A percentile compares a stretch with the other conserved stretches of the same genome.
Evolutionary conservation across 2,329 filamentous ascomycete species (phyloP).

Genomic region (Thermothelomyces thermophilus): DNA sequence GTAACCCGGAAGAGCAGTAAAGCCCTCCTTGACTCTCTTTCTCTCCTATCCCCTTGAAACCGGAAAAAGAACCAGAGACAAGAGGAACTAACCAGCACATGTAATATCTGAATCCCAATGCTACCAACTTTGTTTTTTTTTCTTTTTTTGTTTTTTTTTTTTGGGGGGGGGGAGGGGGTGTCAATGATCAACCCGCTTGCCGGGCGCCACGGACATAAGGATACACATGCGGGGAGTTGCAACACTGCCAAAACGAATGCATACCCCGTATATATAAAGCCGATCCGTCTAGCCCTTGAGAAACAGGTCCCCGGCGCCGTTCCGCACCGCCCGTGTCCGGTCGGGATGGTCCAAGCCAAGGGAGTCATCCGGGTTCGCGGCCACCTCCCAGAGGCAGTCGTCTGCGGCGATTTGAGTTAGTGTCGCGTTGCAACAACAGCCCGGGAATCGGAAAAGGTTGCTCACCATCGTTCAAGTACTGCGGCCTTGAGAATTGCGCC

Average conservation of each 20-base stretch:
- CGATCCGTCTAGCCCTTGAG: slow-evolving; percentile 33
- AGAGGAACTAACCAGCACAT: neutral
- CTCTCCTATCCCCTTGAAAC: neutral
- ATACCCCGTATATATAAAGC: neutral
- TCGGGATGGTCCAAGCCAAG: slow-evolving; percentile 62
- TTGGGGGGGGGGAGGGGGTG: no score
- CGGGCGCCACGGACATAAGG: slow-evolving; percentile 2
- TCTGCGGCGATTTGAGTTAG: slow-evolving; percentile 38
- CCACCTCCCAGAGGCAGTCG: slow-evolving; percentile 50
- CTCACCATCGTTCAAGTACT: slow-evolving; percentile 84
- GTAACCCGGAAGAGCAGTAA: neutral
- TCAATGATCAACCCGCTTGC: neutral
- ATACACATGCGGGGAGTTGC: slow-evolving; percentile 4
- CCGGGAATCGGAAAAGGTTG: slow-evolving; percentile 3
- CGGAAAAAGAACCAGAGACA: no score
- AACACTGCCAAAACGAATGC: neutral
- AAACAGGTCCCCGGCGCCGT: slow-evolving; percentile 58
- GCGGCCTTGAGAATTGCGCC: slow-evolving; percentile 66
- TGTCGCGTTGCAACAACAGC: neutral
- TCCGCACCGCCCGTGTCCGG: slow-evolving; percentile 50
- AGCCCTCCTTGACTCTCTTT: neutral
- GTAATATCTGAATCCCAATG: neutral
- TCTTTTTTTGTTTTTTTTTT: no score
- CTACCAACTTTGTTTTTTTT: no score
- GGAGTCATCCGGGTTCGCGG: slow-evolving; percentile 50